Evolutionary conservation across 2,329 filamentous ascomycete species (phyloP).

Genomic region (Rhynchosporium graminicola): DNA sequence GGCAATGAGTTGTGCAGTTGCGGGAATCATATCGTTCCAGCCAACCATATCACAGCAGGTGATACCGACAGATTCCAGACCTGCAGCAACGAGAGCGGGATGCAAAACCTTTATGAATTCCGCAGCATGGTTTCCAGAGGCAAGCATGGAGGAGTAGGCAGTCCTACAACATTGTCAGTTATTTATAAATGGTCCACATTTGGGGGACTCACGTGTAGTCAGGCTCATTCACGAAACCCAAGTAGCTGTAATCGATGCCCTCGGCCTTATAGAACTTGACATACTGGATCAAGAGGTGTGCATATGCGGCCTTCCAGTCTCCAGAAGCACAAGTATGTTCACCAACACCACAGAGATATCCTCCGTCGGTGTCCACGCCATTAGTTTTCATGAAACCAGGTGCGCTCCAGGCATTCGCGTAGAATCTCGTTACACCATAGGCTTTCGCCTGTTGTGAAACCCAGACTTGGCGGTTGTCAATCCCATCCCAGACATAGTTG

Average conservation of each 20-base stretch:
- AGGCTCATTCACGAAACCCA: slow-evolving; percentile 50
- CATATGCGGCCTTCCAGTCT: slow-evolving; percentile 18
- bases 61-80: slow-evolving; percentile 41
- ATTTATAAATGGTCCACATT: not conserved
- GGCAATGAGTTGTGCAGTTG: slow-evolving; percentile 43
- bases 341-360: not conserved
- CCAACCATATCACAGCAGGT: slow-evolving; percentile 49
- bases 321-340: not conserved
- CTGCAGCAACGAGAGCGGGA: slow-evolving; percentile 41
- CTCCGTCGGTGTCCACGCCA: not conserved
- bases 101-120: slow-evolving; percentile 51
- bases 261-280: slow-evolving; percentile 22
- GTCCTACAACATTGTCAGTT: not conserved
- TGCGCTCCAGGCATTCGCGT: slow-evolving; percentile 1
- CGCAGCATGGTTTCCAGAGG: slow-evolving; percentile 48
- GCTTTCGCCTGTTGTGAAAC: not conserved
- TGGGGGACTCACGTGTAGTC: slow-evolving; percentile 38
- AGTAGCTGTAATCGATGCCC: slow-evolving; percentile 46
- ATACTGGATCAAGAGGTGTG: not conserved
- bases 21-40: slow-evolving; percentile 42
- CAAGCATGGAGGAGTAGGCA: slow-evolving; percentile 50
- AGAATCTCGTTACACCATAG: not conserved
- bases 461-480: not conserved
- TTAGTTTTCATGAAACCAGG: slow-evolving; percentile 9
- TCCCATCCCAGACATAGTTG: not conserved